Evolutionary conservation across 495 filamentous ascomycete genomes (phyloP).

Genomic region (Tuber aestivum): DNA sequence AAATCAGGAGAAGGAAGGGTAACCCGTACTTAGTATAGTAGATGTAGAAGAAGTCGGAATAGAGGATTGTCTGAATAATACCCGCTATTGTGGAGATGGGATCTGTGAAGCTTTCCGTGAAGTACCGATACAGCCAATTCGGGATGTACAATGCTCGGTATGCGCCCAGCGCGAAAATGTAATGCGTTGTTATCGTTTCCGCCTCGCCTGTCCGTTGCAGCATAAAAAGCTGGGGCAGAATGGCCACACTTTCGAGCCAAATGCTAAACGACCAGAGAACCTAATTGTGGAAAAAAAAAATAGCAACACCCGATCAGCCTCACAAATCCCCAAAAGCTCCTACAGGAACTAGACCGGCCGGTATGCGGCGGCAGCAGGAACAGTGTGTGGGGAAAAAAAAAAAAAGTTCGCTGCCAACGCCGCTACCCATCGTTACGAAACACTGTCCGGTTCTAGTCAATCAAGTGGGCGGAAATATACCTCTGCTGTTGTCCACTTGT

Average conservation of each 20-base stretch:
- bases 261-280: constrained; percentile 96
- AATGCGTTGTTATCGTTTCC: constrained; percentile 96
- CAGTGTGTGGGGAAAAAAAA: constrained; percentile 83
- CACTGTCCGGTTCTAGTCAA: constrained; percentile 89
- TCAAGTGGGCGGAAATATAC: constrained; percentile 84
- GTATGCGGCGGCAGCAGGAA: constrained; percentile 80
- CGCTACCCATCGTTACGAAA: constrained; percentile 91
- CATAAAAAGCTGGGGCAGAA: constrained; percentile 96
- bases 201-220: constrained; percentile 94
- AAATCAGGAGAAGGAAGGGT: constrained; percentile 15
- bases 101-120: constrained; percentile 65
- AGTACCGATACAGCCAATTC: constrained; percentile 92
- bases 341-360: constrained; percentile 89
- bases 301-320: constrained; percentile 30
- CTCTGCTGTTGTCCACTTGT: constrained; percentile 64
- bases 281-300: constrained; percentile 47
- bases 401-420: constrained; percentile 95
- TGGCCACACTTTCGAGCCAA: constrained; percentile 94
- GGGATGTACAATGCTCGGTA: constrained; percentile 96
- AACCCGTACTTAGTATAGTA: constrained; percentile 82
- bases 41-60: constrained; percentile 99
- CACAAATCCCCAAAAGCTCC: constrained; percentile 48
- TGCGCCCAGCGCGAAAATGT: constrained; percentile 86
- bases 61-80: constrained; percentile 85
- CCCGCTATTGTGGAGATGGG: constrained; percentile 79